Base-by-base conservation (phyloP, 495 filamentous ascomycete genomes). In the Cercophora scortea region DNA sequence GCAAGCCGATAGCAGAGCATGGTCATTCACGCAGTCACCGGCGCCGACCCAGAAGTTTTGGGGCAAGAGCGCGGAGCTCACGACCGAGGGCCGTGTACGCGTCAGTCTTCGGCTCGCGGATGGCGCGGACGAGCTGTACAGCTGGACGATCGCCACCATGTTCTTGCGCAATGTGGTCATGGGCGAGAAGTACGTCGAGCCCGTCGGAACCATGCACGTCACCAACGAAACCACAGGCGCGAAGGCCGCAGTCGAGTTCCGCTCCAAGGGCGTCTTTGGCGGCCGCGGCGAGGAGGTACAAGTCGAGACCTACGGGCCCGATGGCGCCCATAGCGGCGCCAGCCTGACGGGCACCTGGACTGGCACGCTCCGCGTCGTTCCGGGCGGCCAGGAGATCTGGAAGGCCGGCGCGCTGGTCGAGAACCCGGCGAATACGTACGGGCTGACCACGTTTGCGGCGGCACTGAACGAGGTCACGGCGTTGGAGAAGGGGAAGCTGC, bases 141-240 rank as follows among this genome's bases (percentile, higher is more conserved):
- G 82, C 63, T 97, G 89, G 87, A 83, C 77, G 19, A 76, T 84
- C 7, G 87, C 90, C 11, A 96, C 89, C 9, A 86, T 84, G 49
- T 97, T 95, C 69, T 76, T 98, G 50, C 83, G 93, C 43, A 98
- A 98, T 61, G 89, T 98, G 54, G 93, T 98, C 57, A 91, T 93
- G 49, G 93, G 93, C 25, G 93, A 98, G 71, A 97, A 96, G 71
- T 98, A 97, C 63, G 86, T 96, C 33, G 93, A 98, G 70, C 93
- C 93, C 1, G 88, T 95, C 9, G 90, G 90, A 15, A 86, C 79
- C 48, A 88, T 97, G 82, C 79, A 82, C 15, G 80, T 98, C 19
- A 67, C 76, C 44, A 88, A 90, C 65, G 94, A 98, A 56, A 81
- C 79, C 8, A 87, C 83, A 0, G 89, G 93, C 7, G 80, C 84